Base-by-base conservation (phyloP, 75 land plant species). In the Picea glauca region DNA sequence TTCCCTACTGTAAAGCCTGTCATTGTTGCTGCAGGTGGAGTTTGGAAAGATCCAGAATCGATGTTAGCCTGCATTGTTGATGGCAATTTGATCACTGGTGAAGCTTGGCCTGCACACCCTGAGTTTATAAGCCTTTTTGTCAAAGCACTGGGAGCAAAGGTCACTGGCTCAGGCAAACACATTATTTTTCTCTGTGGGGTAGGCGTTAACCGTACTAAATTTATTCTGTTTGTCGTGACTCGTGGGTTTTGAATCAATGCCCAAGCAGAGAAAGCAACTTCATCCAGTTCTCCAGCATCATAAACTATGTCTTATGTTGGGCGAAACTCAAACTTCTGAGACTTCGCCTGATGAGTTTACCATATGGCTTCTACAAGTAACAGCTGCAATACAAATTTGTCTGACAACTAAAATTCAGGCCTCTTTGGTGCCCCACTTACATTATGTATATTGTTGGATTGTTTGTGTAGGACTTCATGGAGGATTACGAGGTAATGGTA, bases 181-280 rank as follows among this genome's bases (percentile, higher is more conserved):
- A 79, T 96, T 75, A 84, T 96, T 15, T 91, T 96, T 77, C 87
- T 96, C 23, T 96, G 95, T 83, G 99, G 99, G 93, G 99, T 96
- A 90, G 72, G 93, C 70, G 14, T 70, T 70, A 43, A 9, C 26
- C n/a, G 38, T 8, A 18, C 50, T 43, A 1, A 43, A 43, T 70
- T 46, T 43, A 0, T n/a, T 9, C 32, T 26, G 13, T 63, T 63
- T 30, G 32, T 9, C 66, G 12, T 13, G 13, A 63, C 35, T 1
- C 35, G 12, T 13, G 31, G 31, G 35, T 63, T 63, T 43, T n/a
- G 74, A 43, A 38, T 40, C 21, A 70, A 21, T 70, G 4, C 74
- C 26, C 21, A 12, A 70, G 74, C 12, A 43, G 20, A 21, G 73
- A 38, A 68, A 6, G 2, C n/a, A 6, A 0, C 43, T 60, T 7